These are phyloP conservation scores for Plasmodium gonderi DNA, from an alignment of 169 alveolate species.

Conservation along the genomic window DNA sequence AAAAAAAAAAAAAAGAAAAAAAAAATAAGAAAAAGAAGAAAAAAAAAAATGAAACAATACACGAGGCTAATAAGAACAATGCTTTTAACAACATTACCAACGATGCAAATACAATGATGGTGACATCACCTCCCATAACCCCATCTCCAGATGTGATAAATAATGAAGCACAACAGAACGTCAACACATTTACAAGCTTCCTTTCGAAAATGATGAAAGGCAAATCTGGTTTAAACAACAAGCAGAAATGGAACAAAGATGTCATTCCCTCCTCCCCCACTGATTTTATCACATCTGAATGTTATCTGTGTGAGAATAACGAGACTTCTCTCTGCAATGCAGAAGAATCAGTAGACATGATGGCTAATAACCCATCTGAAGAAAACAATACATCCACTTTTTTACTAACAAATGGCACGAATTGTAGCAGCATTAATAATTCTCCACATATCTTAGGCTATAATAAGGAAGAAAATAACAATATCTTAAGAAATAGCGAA, in stretches of 20 bases:
- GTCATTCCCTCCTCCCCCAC: not conserved
- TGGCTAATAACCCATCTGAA: no score
- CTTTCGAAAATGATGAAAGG: not conserved
- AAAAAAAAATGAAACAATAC: not conserved
- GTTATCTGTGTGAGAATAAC: not conserved
- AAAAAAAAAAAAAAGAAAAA: conserved; percentile 36
- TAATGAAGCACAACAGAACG: not conserved
- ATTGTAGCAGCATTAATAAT: not conserved
- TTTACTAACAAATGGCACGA: not conserved
- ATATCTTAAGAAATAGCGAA: not conserved
- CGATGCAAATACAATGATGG: not conserved
- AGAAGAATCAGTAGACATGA: not conserved
- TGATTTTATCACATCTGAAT: not conserved
- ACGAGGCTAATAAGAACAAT: not conserved
- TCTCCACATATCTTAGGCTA: not conserved
- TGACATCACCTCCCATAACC: not conserved
- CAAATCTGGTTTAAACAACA: not conserved
- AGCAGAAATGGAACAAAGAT: not conserved
- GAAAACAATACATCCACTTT: not conserved
- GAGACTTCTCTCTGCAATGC: not conserved
- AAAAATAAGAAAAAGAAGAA: conserved; percentile 13
- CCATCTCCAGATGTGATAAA: not conserved
- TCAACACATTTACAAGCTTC: not conserved
- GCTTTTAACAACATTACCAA: not conserved
- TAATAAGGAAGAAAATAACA: not conserved